Base-by-base conservation (phyloP, 78 protist species). In the Speleostelium caveatum region DNA sequence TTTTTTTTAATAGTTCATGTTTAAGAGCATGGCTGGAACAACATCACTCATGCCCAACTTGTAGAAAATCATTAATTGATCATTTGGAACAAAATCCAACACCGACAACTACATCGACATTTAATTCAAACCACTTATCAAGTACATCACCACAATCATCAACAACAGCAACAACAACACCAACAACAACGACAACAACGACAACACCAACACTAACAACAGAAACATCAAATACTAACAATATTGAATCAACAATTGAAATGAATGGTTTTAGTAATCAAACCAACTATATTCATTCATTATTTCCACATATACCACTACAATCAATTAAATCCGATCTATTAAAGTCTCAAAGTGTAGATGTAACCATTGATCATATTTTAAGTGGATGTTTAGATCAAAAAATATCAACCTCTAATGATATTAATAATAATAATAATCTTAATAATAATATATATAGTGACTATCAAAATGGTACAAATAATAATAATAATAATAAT, bases 11-110 rank as follows among this genome's bases (percentile, higher is more conserved):
- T 63, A 93, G 96, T 45, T 87, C 93, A 41, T 94, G 96, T 68
- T 69, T 94, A 60, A 86, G 96, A 66, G 87, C 96, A 19, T 94
- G 96, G 96, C 26, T 94, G 26, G 95, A 94, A 72, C 89, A 94
- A 65, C 96, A 94, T 35, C 73, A 80, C 58, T 75, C 87, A 85
- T 94, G 96, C 35, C 96, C 96, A 62, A 94, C 95, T 28, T 94
- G 96, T 73, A 87, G 96, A 73, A 56, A 77, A 59, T 91, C 95
- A 26, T 80, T 94, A 28, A 61, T 94, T 59, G 96, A 94, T 28
- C 65, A 66, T 28, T 77, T 63, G 28, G 24, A 85, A 17, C 86
- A 73, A 62, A 51, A 24, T 2, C 59, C 14, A 17, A 41, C 45
- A 51, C 36, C 80, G 17, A 60, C 53, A 33, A 38, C 62, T 33